Conservation (phyloP, 495 filamentous ascomycete species). For the Antarctomyces pellizariae region DNA sequence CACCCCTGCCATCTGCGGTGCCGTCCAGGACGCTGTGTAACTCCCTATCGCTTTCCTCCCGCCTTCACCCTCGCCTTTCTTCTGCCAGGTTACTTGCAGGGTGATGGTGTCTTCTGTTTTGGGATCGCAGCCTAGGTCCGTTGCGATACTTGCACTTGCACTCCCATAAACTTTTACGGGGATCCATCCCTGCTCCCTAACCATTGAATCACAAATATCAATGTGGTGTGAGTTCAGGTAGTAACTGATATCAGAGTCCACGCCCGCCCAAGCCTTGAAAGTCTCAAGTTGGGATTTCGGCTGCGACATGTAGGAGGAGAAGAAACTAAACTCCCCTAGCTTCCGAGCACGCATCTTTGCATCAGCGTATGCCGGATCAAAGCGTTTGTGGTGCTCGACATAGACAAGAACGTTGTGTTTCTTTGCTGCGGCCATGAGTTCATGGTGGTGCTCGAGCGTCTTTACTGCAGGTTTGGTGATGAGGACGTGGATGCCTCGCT, state of each 20-base stretch:
- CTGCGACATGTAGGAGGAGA: constrained; percentile 92
- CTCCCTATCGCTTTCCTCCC: constrained; percentile 72
- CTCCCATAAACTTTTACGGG: constrained; percentile 61
- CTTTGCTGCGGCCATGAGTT: constrained; percentile 44
- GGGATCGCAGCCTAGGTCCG: constrained; percentile 44
- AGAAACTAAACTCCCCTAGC: constrained; percentile 90
- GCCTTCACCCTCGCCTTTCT: constrained; percentile 34
- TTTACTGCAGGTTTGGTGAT: constrained; percentile 94
- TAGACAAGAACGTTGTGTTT: constrained; percentile 73
- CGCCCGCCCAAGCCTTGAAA: constrained; percentile 88
- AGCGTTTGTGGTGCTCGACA: constrained; percentile 92
- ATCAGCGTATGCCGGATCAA: constrained; percentile 78
- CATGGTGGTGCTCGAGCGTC: constrained; percentile 50
- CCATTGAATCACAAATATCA: constrained; percentile 80
- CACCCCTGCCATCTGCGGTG: constrained; percentile 73
- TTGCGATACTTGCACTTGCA: constrained; percentile 40
- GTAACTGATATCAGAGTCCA: constrained; percentile 80
- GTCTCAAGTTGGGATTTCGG: constrained; percentile 84
- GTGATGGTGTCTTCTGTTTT: constrained; percentile 87
- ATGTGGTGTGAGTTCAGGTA: constrained; percentile 89
- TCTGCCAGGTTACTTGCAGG: constrained; percentile 67
- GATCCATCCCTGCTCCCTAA: constrained; percentile 38
- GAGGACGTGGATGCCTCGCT: constrained; percentile 66
- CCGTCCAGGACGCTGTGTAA: constrained; percentile 88
- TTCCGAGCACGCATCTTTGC: constrained; percentile 47